Evolutionary conservation across 345 rosid genomes (phyloP).

Genomic region (Syzygium jambos): DNA sequence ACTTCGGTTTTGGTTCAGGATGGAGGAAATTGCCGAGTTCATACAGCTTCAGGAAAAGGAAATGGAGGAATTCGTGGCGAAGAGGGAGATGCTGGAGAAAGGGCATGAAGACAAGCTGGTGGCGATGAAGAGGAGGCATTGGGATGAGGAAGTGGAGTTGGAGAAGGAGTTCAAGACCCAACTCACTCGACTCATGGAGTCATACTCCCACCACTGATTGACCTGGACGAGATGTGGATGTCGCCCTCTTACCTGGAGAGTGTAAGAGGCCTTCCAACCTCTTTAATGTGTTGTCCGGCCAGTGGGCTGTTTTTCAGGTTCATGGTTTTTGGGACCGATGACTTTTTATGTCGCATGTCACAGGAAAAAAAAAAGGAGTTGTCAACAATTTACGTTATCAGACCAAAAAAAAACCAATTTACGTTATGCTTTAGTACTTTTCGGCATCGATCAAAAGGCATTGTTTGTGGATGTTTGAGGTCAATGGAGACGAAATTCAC

Average conservation of each 20-base stretch:
- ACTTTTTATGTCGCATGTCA: background rate
- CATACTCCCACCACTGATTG: conserved; percentile 33
- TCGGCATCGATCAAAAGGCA: background rate
- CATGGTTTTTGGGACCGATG: background rate
- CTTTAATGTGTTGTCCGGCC: background rate
- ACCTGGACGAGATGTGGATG: background rate
- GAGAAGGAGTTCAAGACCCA: conserved; percentile 45
- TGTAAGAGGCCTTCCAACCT: background rate
- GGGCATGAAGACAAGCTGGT: conserved; percentile 39
- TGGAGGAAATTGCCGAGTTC: conserved; percentile 35
- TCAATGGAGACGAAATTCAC: background rate
- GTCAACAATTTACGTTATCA: background rate
- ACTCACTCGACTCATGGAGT: conserved; percentile 39
- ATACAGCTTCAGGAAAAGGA: conserved; percentile 51
- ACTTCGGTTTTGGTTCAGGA: conserved; percentile 25
- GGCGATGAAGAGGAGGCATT: conserved; percentile 49
- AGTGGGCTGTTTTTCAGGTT: background rate
- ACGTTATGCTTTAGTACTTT: background rate
- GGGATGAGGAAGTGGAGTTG: conserved; percentile 47
- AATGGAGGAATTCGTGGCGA: conserved; percentile 46
- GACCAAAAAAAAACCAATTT: background rate
- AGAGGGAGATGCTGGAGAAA: conserved; percentile 55
- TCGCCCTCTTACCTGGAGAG: background rate
- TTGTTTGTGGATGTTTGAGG: background rate
- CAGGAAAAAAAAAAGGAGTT: background rate